A percentile compares a stretch with the other conserved stretches of the same genome.
Conservation (phyloP, 2,329 filamentous ascomycete genomes). For the Botryotinia globosa region DNA sequence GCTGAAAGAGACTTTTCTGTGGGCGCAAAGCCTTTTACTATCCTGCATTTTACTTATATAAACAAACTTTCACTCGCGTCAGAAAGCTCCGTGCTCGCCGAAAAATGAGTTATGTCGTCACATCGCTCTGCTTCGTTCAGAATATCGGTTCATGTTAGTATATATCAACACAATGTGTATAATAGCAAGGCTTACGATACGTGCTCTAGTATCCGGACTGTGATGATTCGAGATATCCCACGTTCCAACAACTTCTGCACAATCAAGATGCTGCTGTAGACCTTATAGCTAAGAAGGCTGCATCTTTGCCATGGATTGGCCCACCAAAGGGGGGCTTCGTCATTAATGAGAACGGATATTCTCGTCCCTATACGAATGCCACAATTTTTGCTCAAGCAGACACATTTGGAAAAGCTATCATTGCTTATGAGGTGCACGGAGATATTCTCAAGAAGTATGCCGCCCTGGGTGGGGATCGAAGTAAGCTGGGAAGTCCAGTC, state of each 20-base stretch:
- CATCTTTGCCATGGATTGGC: constrained; percentile 11
- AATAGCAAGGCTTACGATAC: neutral
- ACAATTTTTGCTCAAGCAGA: constrained; percentile 16
- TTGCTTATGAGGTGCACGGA: constrained; percentile 12
- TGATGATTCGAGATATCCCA: constrained; percentile 3
- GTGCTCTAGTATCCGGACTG: neutral
- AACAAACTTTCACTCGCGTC: neutral
- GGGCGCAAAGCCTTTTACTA: neutral
- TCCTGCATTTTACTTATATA: neutral
- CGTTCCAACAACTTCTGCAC: constrained; percentile 2
- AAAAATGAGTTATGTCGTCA: neutral
- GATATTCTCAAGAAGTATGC: constrained; percentile 13
- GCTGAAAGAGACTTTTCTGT: neutral
- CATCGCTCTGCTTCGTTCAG: neutral
- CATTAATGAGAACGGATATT: constrained; percentile 10
- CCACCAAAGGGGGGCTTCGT: neutral
- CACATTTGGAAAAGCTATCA: constrained; percentile 5
- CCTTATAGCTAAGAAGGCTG: constrained; percentile 7
- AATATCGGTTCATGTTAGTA: constrained; percentile 13
- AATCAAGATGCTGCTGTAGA: constrained; percentile 13
- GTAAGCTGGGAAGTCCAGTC: constrained; percentile 8
- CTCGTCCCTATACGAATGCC: neutral
- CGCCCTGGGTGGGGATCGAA: neutral
- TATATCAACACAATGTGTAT: neutral
- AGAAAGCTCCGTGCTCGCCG: neutral